A percentile compares a stretch with the other conserved stretches of the same genome.
phyloP scores from a whole-genome alignment of 225 moss, liverwort and hornwort genomes.

The Antitrichia curtipendula region DNA sequence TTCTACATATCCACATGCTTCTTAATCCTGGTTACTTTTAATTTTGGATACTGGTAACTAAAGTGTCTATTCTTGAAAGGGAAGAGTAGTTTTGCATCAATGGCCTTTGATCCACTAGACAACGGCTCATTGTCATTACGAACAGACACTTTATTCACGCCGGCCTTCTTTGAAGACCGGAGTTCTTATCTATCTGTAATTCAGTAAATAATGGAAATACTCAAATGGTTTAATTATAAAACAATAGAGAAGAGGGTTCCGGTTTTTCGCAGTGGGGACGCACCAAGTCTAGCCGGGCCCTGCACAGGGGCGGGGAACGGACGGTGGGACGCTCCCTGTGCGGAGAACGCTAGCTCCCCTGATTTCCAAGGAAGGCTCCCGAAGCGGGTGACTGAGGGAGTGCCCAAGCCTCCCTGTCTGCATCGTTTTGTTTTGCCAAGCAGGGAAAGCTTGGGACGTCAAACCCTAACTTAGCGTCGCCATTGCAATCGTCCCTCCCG shows the following conservation, averaged over 20 bases:
- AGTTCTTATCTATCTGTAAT: too few species aligned
- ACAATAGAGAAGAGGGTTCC: background rate
- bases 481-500: background rate
- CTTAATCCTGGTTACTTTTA: too few species aligned
- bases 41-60: too few species aligned
- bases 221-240: background rate
- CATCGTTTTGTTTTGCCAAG: background rate
- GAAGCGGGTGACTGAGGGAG: background rate
- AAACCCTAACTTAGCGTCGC: background rate
- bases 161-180: too few species aligned
- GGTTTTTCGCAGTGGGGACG: background rate
- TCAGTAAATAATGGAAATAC: background rate
- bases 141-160: too few species aligned
- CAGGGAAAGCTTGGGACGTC: background rate
- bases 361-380: background rate
- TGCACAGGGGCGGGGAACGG: background rate
- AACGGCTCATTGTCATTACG: too few species aligned
- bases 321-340: background rate
- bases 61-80: too few species aligned
- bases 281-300: background rate
- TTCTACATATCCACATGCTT: too few species aligned
- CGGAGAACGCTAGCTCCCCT: background rate
- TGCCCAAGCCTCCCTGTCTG: background rate
- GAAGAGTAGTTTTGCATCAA: too few species aligned
- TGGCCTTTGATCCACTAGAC: too few species aligned